phyloP scores from a whole-genome alignment of 2,329 filamentous ascomycete genomes.

The Tolypocladium album region DNA sequence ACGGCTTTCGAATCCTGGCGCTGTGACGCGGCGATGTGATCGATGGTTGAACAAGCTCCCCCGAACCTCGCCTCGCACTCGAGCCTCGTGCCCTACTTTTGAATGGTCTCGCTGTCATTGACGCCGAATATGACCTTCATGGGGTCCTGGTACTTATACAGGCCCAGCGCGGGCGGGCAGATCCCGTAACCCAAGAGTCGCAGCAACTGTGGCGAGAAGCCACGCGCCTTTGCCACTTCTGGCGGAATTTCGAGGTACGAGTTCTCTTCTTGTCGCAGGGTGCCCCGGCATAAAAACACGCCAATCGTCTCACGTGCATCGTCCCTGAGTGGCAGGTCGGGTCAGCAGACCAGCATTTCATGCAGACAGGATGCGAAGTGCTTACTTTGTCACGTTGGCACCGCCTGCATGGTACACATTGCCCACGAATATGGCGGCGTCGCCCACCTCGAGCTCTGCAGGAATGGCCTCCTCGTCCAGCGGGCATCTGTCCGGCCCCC shows the following conservation, averaged over 20 bases:
- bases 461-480: constrained; percentile 24
- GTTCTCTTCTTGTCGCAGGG: constrained; percentile 22
- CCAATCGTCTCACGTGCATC: constrained; percentile 19
- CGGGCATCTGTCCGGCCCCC: constrained; percentile 25
- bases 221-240: constrained; percentile 15
- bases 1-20: constrained; percentile 11
- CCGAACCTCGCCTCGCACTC: not conserved
- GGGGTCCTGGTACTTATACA: constrained; percentile 24
- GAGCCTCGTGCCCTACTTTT: not conserved
- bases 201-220: constrained; percentile 19
- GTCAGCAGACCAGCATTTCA: not conserved
- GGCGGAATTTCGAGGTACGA: constrained; percentile 19
- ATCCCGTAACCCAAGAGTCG: constrained; percentile 22
- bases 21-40: constrained; percentile 5
- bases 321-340: constrained; percentile 5
- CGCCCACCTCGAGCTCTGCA: constrained; percentile 27
- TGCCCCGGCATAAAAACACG: constrained; percentile 22
- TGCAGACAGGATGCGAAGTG: not conserved
- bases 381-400: constrained; percentile 20
- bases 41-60: not conserved
- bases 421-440: constrained; percentile 27
- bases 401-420: constrained; percentile 29
- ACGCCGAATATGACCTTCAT: constrained; percentile 25
- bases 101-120: constrained; percentile 21
- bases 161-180: constrained; percentile 20